Conservation (phyloP, 805 yeast species). For the Candida succiphila region DNA sequence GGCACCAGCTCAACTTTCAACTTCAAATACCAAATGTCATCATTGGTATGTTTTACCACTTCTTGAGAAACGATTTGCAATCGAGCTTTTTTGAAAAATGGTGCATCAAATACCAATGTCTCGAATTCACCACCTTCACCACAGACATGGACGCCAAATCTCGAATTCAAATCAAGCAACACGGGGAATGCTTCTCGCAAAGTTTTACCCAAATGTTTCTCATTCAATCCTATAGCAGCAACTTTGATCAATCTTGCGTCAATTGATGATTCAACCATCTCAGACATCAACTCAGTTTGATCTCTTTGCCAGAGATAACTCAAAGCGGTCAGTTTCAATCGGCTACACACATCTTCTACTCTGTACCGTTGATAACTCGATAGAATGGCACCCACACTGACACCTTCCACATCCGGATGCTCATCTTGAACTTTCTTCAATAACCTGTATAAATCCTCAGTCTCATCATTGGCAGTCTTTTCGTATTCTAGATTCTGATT, state of each 20-base stretch:
- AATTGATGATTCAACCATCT: conserved; percentile 56
- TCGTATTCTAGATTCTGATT: conserved; percentile 62
- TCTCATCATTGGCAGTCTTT: conserved; percentile 68
- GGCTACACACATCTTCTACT: conserved; percentile 81
- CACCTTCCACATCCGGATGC: conserved; percentile 73
- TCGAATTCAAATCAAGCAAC: conserved; percentile 43
- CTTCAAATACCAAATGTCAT: conserved; percentile 62
- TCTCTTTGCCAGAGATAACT: conserved; percentile 87
- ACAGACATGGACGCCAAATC: conserved; percentile 83
- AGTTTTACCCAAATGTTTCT: conserved; percentile 56
- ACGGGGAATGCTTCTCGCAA: conserved; percentile 53
- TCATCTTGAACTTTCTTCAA: conserved; percentile 33
- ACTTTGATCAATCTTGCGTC: conserved; percentile 88
- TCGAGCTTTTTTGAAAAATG: conserved; percentile 55
- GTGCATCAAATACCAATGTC: conserved; percentile 84
- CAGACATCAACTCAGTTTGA: conserved; percentile 70
- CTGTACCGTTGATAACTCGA: conserved; percentile 93
- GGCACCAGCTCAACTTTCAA: conserved; percentile 40
- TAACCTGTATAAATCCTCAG: conserved; percentile 66
- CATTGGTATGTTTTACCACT: conserved; percentile 39
- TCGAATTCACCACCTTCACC: conserved; percentile 99
- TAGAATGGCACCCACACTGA: conserved; percentile 91
- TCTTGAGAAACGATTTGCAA: conserved; percentile 31
- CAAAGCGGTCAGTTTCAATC: conserved; percentile 59
- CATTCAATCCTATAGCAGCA: conserved; percentile 79